Evolutionary conservation across 108 stramenopile genomes (phyloP).

Genomic region (Mayamaea pseudoterrestris): DNA sequence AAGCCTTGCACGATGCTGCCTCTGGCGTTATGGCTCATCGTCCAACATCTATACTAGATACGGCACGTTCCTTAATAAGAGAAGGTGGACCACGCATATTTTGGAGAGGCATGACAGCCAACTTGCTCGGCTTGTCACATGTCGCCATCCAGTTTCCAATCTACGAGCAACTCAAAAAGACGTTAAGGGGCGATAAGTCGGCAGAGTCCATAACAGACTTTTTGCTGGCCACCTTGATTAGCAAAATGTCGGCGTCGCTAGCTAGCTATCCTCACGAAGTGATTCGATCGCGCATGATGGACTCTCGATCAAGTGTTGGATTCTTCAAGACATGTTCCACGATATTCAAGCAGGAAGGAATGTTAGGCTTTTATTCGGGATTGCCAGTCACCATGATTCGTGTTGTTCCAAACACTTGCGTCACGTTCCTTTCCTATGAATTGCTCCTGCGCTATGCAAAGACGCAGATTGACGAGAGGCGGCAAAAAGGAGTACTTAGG

Average conservation of each 20-base stretch:
- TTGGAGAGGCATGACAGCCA: slow-evolving; percentile 84
- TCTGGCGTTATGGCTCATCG: slow-evolving; percentile 9
- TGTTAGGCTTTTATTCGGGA: slow-evolving; percentile 62
- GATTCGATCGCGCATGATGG: slow-evolving; percentile 80
- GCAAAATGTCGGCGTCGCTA: slow-evolving; percentile 72
- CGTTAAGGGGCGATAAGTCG: slow-evolving; percentile 28
- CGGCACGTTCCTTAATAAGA: slow-evolving; percentile 30
- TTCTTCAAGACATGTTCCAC: slow-evolving; percentile 28
- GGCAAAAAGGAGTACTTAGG: no score
- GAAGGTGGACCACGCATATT: slow-evolving; percentile 62
- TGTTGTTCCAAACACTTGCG: slow-evolving; percentile 82
- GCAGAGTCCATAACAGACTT: slow-evolving; percentile 23
- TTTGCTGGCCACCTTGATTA: slow-evolving; percentile 53
- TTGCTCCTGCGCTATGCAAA: slow-evolving; percentile 57
- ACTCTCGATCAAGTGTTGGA: slow-evolving; percentile 36
- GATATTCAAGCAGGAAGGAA: slow-evolving; percentile 58
- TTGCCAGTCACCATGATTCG: slow-evolving; percentile 65
- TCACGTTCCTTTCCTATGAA: slow-evolving; percentile 84
- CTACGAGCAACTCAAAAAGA: slow-evolving; percentile 72
- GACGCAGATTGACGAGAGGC: slow-evolving; percentile 13
- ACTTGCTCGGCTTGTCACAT: slow-evolving; percentile 79
- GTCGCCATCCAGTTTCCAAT: slow-evolving; percentile 88
- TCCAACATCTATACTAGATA: slow-evolving; percentile 38
- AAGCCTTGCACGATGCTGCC: slow-evolving; percentile 49
- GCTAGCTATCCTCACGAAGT: slow-evolving; percentile 91